Conservation (phyloP, 495 filamentous ascomycete species). For the Podospora didyma region DNA sequence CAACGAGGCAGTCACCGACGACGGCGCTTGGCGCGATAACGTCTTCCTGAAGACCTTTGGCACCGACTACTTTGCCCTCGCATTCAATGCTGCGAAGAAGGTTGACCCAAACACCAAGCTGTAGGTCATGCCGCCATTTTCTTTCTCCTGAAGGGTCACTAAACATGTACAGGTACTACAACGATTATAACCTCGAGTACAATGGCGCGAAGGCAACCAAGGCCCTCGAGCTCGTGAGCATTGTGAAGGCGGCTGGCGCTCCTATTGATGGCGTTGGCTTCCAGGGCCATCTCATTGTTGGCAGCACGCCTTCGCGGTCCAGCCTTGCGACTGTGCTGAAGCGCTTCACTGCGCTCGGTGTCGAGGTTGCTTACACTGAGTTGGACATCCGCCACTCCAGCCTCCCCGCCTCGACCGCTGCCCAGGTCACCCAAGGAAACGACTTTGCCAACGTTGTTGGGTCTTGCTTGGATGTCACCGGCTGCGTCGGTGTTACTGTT, state of each 20-base stretch:
- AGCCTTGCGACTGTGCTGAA: conserved; percentile 36
- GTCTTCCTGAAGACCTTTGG: conserved; percentile 41
- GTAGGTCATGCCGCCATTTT: not conserved
- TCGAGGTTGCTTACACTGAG: conserved; percentile 63
- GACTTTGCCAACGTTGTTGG: conserved; percentile 53
- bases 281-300: conserved; percentile 56
- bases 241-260: conserved; percentile 43
- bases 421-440: conserved; percentile 47
- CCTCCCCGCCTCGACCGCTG: conserved; percentile 31
- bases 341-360: conserved; percentile 41
- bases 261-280: conserved; percentile 59
- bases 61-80: conserved; percentile 43
- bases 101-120: conserved; percentile 33
- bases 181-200: conserved; percentile 64
- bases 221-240: conserved; percentile 43
- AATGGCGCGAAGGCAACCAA: conserved; percentile 45
- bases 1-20: conserved; percentile 49
- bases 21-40: conserved; percentile 36
- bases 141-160: conserved; percentile 21
- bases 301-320: conserved; percentile 39
- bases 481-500: conserved; percentile 61
- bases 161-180: conserved; percentile 57
- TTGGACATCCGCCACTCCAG: conserved; percentile 53
- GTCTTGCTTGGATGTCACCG: conserved; percentile 49
- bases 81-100: conserved; percentile 42